Evolutionary conservation across 176 grass and related monocot genomes (phyloP).

Genomic region (Bolboschoenus planiculmis): DNA sequence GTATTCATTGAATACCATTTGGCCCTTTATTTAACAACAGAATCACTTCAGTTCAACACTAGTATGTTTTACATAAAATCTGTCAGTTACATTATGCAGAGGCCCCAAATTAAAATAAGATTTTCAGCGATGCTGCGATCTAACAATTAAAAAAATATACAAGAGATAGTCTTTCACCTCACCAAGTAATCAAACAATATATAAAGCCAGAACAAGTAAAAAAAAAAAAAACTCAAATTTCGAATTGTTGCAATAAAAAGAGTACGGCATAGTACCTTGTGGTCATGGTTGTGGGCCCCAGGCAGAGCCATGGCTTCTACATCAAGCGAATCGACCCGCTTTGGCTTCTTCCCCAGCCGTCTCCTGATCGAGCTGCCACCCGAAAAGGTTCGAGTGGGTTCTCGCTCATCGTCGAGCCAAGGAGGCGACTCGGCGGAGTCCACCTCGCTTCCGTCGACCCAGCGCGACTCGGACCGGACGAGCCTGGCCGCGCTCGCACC

Average conservation of each 20-base stretch:
- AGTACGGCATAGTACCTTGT: conserved; percentile 33
- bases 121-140: no score
- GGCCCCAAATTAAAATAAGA: neutral
- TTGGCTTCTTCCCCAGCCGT: conserved; percentile 53
- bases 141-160: neutral
- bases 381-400: neutral
- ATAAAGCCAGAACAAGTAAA: neutral
- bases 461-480: conserved; percentile 29
- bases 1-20: neutral
- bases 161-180: neutral
- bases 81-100: neutral
- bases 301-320: conserved; percentile 80
- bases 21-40: neutral
- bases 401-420: conserved; percentile 30
- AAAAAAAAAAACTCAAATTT: neutral
- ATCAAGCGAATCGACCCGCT: conserved; percentile 73
- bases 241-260: neutral
- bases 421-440: conserved; percentile 67
- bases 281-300: conserved; percentile 39
- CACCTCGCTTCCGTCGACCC: conserved; percentile 96
- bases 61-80: neutral
- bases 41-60: neutral
- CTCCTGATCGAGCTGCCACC: conserved; percentile 34
- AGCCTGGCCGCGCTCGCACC: neutral
- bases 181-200: neutral